Evolutionary conservation across 345 rosid species (phyloP).

Genomic region (Salix purpurea): DNA sequence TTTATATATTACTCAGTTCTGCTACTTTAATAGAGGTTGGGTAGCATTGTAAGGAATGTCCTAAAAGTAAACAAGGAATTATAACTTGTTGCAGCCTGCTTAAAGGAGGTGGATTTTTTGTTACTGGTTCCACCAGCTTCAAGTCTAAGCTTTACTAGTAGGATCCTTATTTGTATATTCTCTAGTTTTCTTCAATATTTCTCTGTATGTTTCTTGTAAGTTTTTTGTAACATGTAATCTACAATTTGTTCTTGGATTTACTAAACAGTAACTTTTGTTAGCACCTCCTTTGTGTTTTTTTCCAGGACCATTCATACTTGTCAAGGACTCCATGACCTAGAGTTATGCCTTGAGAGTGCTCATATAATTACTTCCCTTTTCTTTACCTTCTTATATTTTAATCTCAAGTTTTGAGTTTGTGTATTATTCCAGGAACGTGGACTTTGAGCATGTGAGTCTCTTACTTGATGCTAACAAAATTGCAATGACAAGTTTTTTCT

Average conservation of each 20-base stretch:
- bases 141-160: not conserved
- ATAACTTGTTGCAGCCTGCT: not conserved
- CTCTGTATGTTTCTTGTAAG: not conserved
- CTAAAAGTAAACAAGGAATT: not conserved
- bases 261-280: not conserved
- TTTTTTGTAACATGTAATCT: not conserved
- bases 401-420: not conserved
- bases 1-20: not conserved
- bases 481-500: not conserved
- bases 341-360: not conserved
- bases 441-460: not conserved
- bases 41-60: not conserved
- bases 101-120: not conserved
- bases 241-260: not conserved
- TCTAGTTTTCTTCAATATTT: not conserved
- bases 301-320: too few species aligned
- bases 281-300: not conserved
- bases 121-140: not conserved
- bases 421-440: not conserved
- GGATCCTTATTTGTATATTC: not conserved
- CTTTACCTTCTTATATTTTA: too few species aligned
- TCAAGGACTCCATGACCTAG: not conserved
- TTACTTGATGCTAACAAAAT: not conserved
- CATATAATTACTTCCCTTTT: not conserved
- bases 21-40: not conserved